Conservation (phyloP, 192 early-diverging fungal genomes). For the Nowakowskiella sp. region DNA sequence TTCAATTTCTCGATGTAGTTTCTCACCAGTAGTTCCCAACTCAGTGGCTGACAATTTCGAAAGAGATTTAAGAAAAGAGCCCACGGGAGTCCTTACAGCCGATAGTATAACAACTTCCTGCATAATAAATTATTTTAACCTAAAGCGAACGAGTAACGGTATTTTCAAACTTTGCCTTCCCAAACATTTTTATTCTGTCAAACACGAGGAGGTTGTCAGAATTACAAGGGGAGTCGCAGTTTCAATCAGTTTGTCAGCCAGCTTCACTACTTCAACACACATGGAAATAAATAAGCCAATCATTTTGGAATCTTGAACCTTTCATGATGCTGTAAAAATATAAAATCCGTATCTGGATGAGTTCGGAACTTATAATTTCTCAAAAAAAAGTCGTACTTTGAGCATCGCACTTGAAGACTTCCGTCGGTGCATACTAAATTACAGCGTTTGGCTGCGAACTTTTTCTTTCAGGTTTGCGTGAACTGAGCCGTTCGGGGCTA, state of each 20-base stretch:
- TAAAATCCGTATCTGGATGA: too few species aligned
- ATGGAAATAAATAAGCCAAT: background rate
- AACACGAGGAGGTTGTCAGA: background rate
- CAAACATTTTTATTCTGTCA: background rate
- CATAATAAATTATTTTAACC: background rate
- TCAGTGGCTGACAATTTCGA: slow-evolving; percentile 74
- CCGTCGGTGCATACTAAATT: too few species aligned
- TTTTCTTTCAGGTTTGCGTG: too few species aligned
- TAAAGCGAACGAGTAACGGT: background rate
- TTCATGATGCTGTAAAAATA: too few species aligned
- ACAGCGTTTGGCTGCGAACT: too few species aligned
- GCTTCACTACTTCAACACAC: background rate
- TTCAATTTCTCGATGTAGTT: slow-evolving; percentile 62
- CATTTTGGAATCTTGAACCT: too few species aligned
- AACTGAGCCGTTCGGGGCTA: too few species aligned
- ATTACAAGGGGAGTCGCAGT: background rate
- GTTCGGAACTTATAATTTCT: too few species aligned
- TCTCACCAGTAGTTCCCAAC: slow-evolving; percentile 57
- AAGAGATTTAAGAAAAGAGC: slow-evolving; percentile 81
- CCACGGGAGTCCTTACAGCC: slow-evolving; percentile 90
- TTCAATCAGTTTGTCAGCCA: background rate
- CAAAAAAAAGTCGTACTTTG: too few species aligned
- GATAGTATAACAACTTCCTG: slow-evolving; percentile 50
- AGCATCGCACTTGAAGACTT: too few species aligned
- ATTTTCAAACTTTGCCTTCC: background rate